Base-by-base conservation (phyloP, 2,329 filamentous ascomycete genomes). In the Alternaria burnsii region DNA sequence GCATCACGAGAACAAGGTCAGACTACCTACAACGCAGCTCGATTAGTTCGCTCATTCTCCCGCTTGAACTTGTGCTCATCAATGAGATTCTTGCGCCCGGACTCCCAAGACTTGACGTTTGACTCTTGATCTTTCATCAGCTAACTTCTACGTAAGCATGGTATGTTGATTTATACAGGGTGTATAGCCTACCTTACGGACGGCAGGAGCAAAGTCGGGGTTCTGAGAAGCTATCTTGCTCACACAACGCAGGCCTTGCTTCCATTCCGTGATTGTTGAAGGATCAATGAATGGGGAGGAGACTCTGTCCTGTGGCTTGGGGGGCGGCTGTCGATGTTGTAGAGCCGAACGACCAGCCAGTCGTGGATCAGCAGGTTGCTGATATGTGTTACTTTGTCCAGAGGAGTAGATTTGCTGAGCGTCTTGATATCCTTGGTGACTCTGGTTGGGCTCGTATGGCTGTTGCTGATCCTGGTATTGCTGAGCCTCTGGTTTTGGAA, bases 121-220 rank as follows among this genome's bases (percentile, higher is more conserved):
- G 83, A 82, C 68, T 88, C 84, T 73, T 91, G 88, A 42, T 87
- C 83, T 55, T 82, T 82, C 61, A 91, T 89, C 75, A 91, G 81
- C 78, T 88, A 62, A 14, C 9, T 3, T 52, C 18, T 24, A 44
- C 20, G 42, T 72, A 70, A 62, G 51, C 41, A 43, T n/a, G 12
- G 4, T 12, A 3, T 32, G 20, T 6, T 12, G 10, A 12, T 5
- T 38, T 14, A 28, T 5, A 12, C 22, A 18, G n/a, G 12, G 9
- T 8, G 12, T 24, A 9, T 38, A 34, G 62, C 69, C 59, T 74
- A 81, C 81, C 67, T 78, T 80, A 58, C 76, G 77, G 48, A 83
- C 75, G 2, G 73, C 70, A 6, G 66, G 60, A 14, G 72, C 76
- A 65, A 84, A 83, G 7, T 77, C 68, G 0, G 76, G 76, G 59